Percentiles rank a stretch among this genome's conserved stretches.
phyloP scores from a whole-genome alignment of 1,139 yeast genomes.

The Candida neerlandica region DNA sequence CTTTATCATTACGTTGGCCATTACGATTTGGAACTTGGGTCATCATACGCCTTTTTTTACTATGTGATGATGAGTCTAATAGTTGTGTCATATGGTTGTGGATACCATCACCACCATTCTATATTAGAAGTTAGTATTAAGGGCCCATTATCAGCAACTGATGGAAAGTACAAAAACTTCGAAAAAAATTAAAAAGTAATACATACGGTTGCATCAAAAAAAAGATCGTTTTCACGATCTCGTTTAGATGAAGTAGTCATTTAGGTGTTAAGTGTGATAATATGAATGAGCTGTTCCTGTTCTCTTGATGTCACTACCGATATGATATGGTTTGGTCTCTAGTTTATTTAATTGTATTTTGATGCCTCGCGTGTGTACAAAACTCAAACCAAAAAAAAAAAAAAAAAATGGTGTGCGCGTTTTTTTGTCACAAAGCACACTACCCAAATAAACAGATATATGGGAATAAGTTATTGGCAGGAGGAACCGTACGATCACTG shows the following conservation, averaged over 20 bases:
- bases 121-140: not conserved
- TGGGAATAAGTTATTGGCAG: no score
- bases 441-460: no score
- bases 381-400: no score
- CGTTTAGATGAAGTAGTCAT: not conserved
- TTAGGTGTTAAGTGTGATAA: not conserved
- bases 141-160: not conserved
- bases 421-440: no score
- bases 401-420: no score
- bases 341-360: no score
- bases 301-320: no score
- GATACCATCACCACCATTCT: conserved; percentile 2
- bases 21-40: not conserved
- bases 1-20: not conserved
- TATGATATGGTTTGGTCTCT: no score
- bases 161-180: not conserved
- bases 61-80: not conserved
- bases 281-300: no score
- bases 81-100: conserved; percentile 2
- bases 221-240: not conserved
- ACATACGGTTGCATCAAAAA: not conserved
- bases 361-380: no score
- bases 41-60: conserved; percentile 1
- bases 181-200: not conserved
- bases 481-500: no score